Percentiles rank a stretch among this genome's conserved stretches.
These are phyloP conservation scores for Phytophthora aleatoria DNA, from an alignment of 352 stramenopile genomes.

Conservation along the genomic window DNA sequence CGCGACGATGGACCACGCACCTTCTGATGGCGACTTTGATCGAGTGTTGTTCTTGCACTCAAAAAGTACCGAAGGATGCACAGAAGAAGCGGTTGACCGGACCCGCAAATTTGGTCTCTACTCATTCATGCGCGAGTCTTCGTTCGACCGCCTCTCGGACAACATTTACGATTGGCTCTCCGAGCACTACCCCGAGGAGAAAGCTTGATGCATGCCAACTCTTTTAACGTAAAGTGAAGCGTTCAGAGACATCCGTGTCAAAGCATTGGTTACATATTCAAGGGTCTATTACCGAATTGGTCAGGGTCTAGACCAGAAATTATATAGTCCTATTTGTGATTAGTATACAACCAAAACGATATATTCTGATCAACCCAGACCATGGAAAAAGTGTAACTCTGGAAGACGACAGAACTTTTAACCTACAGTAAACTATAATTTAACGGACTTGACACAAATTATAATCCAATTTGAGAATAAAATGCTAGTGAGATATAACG, in stretches of 20 bases:
- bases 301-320: background rate
- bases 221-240: too few relatives aligned
- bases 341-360: background rate
- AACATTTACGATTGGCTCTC: background rate
- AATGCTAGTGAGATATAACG: too few relatives aligned
- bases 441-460: too few relatives aligned
- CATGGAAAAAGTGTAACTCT: too few relatives aligned
- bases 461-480: too few relatives aligned
- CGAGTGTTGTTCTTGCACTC: background rate
- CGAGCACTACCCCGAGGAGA: background rate
- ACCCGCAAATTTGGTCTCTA: background rate
- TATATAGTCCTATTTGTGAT: background rate
- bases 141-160: background rate
- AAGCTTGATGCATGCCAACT: too few relatives aligned
- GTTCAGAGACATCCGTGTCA: too few relatives aligned
- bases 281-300: background rate
- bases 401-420: too few relatives aligned
- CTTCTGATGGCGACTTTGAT: background rate
- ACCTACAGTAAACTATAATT: too few relatives aligned
- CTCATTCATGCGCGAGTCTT: background rate
- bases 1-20: background rate
- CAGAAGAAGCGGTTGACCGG: background rate
- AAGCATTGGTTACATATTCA: background rate
- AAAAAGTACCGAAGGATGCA: background rate
- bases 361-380: background rate